A percentile compares a stretch with the other conserved stretches of the same genome.
These are phyloP conservation scores for Podospora pseudoanserina DNA, from an alignment of 495 filamentous ascomycete genomes.

Conservation along the genomic window DNA sequence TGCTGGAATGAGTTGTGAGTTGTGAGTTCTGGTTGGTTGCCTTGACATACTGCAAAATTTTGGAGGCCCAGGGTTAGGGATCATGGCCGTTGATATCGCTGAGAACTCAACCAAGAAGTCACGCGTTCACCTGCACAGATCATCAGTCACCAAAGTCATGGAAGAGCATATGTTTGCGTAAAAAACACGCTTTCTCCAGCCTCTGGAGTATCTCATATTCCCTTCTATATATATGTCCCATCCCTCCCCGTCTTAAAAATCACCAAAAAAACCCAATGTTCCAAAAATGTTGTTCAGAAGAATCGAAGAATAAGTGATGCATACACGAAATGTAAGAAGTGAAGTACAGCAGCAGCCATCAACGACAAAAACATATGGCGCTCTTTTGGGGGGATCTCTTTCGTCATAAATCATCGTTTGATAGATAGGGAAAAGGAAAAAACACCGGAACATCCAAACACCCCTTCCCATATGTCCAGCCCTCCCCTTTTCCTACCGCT, in stretches of 20 bases:
- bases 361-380: not conserved
- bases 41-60: not conserved
- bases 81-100: no score
- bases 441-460: not conserved
- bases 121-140: no score
- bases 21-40: not conserved
- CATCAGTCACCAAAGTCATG: no score
- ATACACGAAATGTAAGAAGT: constrained; percentile 7
- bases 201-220: not conserved
- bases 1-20: not conserved
- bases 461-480: not conserved
- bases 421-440: not conserved
- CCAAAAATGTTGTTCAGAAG: constrained; percentile 1
- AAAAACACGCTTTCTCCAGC: not conserved
- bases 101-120: no score
- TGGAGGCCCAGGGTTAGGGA: no score
- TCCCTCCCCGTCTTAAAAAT: not conserved
- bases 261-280: not conserved
- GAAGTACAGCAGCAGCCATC: not conserved
- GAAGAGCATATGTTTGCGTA: not conserved
- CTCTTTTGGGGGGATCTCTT: not conserved
- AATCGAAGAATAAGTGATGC: not conserved
- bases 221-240: not conserved
- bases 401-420: not conserved
- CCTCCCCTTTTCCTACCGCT: not conserved